phyloP scores from a whole-genome alignment of 2,329 filamentous ascomycete genomes.

The Scedosporium aurantiacum region DNA sequence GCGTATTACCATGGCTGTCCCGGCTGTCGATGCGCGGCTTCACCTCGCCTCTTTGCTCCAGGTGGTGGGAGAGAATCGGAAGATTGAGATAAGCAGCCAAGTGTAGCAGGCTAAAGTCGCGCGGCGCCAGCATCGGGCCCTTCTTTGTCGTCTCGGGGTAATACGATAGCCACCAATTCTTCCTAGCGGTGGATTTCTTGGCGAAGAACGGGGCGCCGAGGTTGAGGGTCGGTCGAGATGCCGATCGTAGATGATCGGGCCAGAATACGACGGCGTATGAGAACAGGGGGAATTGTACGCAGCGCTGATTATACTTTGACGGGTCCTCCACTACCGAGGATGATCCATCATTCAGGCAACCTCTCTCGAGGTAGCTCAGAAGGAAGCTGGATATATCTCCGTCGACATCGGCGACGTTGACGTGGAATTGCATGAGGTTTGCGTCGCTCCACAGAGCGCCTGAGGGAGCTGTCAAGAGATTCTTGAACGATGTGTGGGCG shows the following conservation, averaged over 20 bases:
- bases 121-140: background rate
- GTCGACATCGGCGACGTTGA: background rate
- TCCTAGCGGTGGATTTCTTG: background rate
- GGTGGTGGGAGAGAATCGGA: background rate
- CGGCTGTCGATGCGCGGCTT: background rate
- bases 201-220: background rate
- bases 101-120: background rate
- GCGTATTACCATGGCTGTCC: background rate
- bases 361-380: background rate
- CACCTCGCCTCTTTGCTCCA: background rate
- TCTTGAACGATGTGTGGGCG: background rate
- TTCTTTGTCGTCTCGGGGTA: background rate
- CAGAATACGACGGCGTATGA: background rate
- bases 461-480: background rate
- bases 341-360: background rate
- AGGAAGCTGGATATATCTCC: background rate
- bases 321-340: background rate
- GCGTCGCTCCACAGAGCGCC: background rate
- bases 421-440: background rate
- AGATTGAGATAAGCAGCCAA: background rate
- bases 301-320: background rate
- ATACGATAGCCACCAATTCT: slow-evolving; percentile 2
- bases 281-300: background rate
- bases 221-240: background rate
- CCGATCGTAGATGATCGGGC: background rate